Percentiles rank a stretch among this genome's conserved stretches.
Evolutionary conservation across 2,329 filamentous ascomycete genomes (phyloP).

Genomic region (Pleoardoris graminearum): DNA sequence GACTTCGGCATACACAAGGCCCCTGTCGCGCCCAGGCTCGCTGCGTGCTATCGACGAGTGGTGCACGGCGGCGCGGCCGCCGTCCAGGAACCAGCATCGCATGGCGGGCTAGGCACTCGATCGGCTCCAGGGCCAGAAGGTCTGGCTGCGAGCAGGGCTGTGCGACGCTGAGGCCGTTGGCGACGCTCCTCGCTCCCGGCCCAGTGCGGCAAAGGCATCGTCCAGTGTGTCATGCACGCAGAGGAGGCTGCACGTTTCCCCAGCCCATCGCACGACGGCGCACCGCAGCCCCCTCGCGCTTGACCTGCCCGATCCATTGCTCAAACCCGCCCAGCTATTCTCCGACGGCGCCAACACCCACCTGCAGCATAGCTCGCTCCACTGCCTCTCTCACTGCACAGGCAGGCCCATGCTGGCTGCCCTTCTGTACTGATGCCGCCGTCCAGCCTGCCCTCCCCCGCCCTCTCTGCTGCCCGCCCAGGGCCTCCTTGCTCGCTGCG

Average conservation of each 20-base stretch:
- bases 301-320: conserved; percentile 9
- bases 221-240: conserved; percentile 35
- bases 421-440: conserved; percentile 29
- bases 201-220: conserved; percentile 29
- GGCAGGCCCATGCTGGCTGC: conserved; percentile 32
- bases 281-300: conserved; percentile 5
- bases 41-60: too few species aligned
- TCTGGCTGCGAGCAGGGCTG: conserved; percentile 37
- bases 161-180: conserved; percentile 19
- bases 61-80: too few species aligned
- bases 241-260: conserved; percentile 29
- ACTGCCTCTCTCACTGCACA: conserved; percentile 23
- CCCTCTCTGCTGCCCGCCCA: conserved; percentile 32
- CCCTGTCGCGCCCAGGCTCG: too few species aligned
- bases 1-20: too few species aligned
- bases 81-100: conserved; percentile 40
- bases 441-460: conserved; percentile 24
- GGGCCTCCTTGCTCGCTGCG: conserved; percentile 25
- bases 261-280: conserved; percentile 20
- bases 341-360: conserved; percentile 25
- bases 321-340: conserved; percentile 15
- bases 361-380: conserved; percentile 16
- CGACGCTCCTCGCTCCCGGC: too few species aligned
- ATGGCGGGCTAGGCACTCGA: conserved; percentile 20
- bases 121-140: conserved; percentile 45